Conservation (phyloP, 2,329 filamentous ascomycete species). For the Rosellinia necatrix region DNA sequence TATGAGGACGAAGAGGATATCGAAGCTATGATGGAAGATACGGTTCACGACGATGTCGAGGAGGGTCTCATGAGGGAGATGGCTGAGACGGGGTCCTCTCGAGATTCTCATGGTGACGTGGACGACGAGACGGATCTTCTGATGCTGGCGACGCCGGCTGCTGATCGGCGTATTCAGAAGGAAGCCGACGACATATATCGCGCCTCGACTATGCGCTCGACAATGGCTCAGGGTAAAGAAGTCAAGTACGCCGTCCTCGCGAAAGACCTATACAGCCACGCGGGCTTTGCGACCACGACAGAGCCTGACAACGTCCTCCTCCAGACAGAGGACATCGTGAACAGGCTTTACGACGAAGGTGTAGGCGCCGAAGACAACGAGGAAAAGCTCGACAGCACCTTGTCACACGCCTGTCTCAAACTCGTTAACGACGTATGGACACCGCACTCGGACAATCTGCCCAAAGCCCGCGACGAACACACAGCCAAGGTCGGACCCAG, state of each 20-base stretch:
- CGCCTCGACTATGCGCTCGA: conserved; percentile 53
- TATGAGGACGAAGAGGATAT: conserved; percentile 46
- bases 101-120: conserved; percentile 25
- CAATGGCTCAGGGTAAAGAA: conserved; percentile 50
- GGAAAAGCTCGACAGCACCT: conserved; percentile 59
- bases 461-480: conserved; percentile 57
- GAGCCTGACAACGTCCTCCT: conserved; percentile 76
- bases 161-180: conserved; percentile 55
- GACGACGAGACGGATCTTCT: conserved; percentile 56
- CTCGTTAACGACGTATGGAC: conserved; percentile 61
- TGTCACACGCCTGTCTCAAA: conserved; percentile 57
- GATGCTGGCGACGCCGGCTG: conserved; percentile 60
- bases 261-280: conserved; percentile 67
- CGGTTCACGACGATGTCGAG: conserved; percentile 44
- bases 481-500: conserved; percentile 68
- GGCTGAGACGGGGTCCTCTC: conserved; percentile 36
- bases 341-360: conserved; percentile 66
- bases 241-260: conserved; percentile 73
- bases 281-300: conserved; percentile 62
- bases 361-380: conserved; percentile 60
- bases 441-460: conserved; percentile 54
- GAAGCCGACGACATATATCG: conserved; percentile 63
- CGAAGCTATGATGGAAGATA: conserved; percentile 45
- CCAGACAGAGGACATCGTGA: conserved; percentile 73
- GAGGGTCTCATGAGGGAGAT: conserved; percentile 43